Base-by-base conservation (phyloP, 202 grass and related monocot species). In the Schoenoplectus triqueter region DNA sequence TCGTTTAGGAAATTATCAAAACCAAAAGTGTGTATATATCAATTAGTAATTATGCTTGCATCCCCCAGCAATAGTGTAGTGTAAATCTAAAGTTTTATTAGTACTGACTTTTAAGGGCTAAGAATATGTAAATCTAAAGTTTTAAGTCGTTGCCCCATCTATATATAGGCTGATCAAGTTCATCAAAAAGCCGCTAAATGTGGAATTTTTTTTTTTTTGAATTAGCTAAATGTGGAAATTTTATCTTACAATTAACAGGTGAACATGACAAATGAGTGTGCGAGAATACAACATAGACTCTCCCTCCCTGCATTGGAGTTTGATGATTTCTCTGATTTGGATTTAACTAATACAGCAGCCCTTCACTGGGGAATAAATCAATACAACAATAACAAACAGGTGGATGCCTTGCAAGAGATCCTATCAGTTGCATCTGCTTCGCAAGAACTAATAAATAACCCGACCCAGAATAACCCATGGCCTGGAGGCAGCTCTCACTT, bases 401-500 rank as follows among this genome's bases (percentile, higher is more conserved):
- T 93, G 10, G 92, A 98, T 86, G 86, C 94, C 3, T 85, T 95
- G 84, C 95, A 98, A 56, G 95, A 98, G 88, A 95, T 95, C 87
- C 88, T 95, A 55, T 94, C 91, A 0, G 95, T 94, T 2, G 93
- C 93, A 2, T 92, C 95, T 0, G 91, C 93, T 17, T 95, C 95
- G 0, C 88, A 95, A 57, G 91, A 98, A 81, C 87, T 91, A 19
- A 90, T 98, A 56, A 82, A 91, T 7, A 88, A 88, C 69, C 85
- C 88, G 2, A 70, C 65, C 83, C 70, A 69, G 47, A 57, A 18
- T 31, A 31, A 83, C 70, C 54, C 39, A 17, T 78, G 87, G 85
- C 84, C 80, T 7, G 42, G 64, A 42, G 80, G 82, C 57, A 87
- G 82, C 66, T 66, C 64, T 44, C 81, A 83, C 9, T 69, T 70